Conservation (phyloP, 768 basidiomycete genomes). For the Termitomyces sp. region DNA sequence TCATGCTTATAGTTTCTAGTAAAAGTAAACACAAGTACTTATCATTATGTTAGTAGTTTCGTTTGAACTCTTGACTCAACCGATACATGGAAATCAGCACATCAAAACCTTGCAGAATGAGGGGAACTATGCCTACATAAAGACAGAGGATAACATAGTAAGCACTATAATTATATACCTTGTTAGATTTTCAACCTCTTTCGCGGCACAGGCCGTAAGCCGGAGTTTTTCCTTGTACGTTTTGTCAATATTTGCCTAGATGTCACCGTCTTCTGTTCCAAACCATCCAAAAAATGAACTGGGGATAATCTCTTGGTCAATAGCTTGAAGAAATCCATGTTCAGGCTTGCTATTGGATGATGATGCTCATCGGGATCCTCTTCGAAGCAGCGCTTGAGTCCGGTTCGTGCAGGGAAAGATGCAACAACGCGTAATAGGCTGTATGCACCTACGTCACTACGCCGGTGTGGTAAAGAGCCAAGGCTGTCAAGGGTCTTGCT, state of each 20-base stretch:
- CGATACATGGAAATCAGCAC: too few species aligned
- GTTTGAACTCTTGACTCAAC: too few species aligned
- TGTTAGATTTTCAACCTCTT: slow-evolving; percentile 14
- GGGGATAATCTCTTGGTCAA: slow-evolving; percentile 31
- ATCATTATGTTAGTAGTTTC: too few species aligned
- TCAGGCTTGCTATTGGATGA: slow-evolving; percentile 36
- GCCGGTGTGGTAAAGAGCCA: slow-evolving; percentile 26
- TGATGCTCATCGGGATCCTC: slow-evolving; percentile 32
- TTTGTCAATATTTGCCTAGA: slow-evolving; percentile 7
- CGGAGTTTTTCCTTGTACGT: slow-evolving; percentile 13
- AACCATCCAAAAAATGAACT: slow-evolving; percentile 26
- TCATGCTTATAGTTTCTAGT: too few species aligned
- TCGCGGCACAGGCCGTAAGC: slow-evolving; percentile 2
- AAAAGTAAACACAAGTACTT: too few species aligned
- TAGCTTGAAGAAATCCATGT: slow-evolving; percentile 35
- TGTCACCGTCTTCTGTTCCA: slow-evolving; percentile 16
- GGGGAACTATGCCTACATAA: too few species aligned
- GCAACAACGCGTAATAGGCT: slow-evolving; percentile 35
- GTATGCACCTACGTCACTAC: slow-evolving; percentile 31
- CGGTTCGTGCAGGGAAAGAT: slow-evolving; percentile 35
- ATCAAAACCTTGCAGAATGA: not conserved
- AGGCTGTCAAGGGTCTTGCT: slow-evolving; percentile 21
- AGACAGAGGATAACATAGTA: not conserved
- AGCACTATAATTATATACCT: not conserved
- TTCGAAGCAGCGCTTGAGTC: slow-evolving; percentile 30